Percentiles rank a stretch among this genome's conserved stretches.
Conservation (phyloP, 2,329 filamentous ascomycete genomes). For the Boeremia lycopersici region DNA sequence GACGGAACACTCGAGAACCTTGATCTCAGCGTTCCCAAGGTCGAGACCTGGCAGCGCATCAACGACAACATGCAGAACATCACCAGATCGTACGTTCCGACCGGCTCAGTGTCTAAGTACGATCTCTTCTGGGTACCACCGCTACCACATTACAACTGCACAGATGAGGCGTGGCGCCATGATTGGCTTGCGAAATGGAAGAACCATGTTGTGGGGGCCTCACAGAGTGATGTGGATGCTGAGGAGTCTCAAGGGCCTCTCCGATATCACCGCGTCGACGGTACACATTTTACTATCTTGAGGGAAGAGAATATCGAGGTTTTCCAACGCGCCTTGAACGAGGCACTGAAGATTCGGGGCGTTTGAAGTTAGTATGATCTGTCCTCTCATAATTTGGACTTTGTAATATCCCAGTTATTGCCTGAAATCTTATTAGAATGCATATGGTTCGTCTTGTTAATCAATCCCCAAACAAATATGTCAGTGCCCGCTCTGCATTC, state of each 20-base stretch:
- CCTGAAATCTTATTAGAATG: too few species aligned
- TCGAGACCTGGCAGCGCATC: slow-evolving; percentile 13
- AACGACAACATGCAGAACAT: slow-evolving; percentile 14
- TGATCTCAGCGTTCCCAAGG: slow-evolving; percentile 7
- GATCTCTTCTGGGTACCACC: slow-evolving; percentile 15
- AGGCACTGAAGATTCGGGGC: slow-evolving; percentile 3
- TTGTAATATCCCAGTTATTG: too few species aligned
- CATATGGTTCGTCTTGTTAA: too few species aligned
- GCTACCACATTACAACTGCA: slow-evolving; percentile 9
- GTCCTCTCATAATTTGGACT: too few species aligned
- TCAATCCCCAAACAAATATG: too few species aligned
- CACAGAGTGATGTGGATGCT: slow-evolving; percentile 3
- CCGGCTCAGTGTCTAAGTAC: slow-evolving; percentile 8
- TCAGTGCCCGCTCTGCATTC: too few species aligned
- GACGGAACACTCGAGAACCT: slow-evolving; percentile 14
- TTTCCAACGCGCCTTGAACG: slow-evolving; percentile 8
- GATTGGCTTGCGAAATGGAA: slow-evolving; percentile 14
- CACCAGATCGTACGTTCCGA: slow-evolving; percentile 3
- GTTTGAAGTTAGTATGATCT: not conserved
- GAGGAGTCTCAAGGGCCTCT: slow-evolving; percentile 2
- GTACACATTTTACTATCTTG: slow-evolving; percentile 16
- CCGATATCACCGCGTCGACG: slow-evolving; percentile 8
- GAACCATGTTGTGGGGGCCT: slow-evolving; percentile 2
- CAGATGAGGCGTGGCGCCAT: slow-evolving; percentile 8
- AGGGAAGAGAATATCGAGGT: slow-evolving; percentile 10